Conservation (phyloP, 2,329 filamentous ascomycete species). For the Cordyceps tenuipes region DNA sequence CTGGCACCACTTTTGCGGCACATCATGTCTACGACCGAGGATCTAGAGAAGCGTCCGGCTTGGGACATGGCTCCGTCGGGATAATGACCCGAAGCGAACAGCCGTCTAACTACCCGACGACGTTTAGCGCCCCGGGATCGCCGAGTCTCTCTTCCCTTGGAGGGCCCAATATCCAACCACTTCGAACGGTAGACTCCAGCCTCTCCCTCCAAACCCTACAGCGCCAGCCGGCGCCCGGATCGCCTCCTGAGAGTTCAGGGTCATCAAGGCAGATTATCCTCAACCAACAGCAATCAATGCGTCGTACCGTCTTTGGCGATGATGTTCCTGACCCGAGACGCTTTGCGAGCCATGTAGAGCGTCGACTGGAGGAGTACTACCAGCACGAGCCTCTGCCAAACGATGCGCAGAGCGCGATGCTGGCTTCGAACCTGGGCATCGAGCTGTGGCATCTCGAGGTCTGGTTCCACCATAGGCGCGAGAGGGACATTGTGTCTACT, state of each 20-base stretch:
- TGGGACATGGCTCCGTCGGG: not conserved
- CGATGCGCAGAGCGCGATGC: slow-evolving; percentile 41
- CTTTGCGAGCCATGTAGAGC: slow-evolving; percentile 41
- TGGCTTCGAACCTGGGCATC: slow-evolving; percentile 46
- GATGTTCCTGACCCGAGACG: slow-evolving; percentile 34
- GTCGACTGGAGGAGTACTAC: slow-evolving; percentile 46
- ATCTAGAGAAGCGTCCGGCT: not conserved
- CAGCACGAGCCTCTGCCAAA: slow-evolving; percentile 38
- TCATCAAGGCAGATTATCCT: slow-evolving; percentile 35
- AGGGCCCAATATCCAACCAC: not conserved
- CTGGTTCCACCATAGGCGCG: slow-evolving; percentile 48
- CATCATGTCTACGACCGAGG: slow-evolving; percentile 16
- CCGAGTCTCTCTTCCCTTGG: not conserved
- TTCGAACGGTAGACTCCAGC: slow-evolving; percentile 1
- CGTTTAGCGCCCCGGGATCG: slow-evolving; percentile 4
- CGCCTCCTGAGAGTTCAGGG: slow-evolving; percentile 16
- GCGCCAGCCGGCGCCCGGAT: slow-evolving; percentile 13
- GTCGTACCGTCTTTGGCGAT: slow-evolving; percentile 30
- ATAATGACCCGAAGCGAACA: slow-evolving; percentile 1
- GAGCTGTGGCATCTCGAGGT: slow-evolving; percentile 43
- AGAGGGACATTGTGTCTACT: slow-evolving; percentile 37
- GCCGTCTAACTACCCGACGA: not conserved
- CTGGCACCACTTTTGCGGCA: slow-evolving; percentile 27
- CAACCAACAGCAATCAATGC: slow-evolving; percentile 36
- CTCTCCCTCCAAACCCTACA: slow-evolving; percentile 18